Evolutionary conservation across 2,329 filamentous ascomycete genomes (phyloP).

Genomic region (Pseudogymnoascus sp.): DNA sequence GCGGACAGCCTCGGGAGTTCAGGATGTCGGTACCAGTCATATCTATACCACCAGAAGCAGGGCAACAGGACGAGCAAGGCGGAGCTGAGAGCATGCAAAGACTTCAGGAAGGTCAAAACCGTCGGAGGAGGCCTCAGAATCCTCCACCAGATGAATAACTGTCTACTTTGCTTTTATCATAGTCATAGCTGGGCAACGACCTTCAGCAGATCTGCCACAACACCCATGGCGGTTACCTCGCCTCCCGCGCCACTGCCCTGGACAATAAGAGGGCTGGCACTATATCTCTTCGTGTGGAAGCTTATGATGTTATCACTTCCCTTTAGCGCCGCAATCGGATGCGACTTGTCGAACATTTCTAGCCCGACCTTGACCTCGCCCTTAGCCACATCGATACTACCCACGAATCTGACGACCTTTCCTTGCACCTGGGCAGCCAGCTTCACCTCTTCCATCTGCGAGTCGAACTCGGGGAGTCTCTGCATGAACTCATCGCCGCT

Average conservation of each 20-base stretch:
- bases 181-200: constrained; percentile 60
- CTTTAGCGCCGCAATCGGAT: constrained; percentile 89
- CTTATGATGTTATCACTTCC: constrained; percentile 98
- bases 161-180: constrained; percentile 1
- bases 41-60: constrained; percentile 6
- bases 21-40: constrained; percentile 19
- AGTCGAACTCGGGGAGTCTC: constrained; percentile 72
- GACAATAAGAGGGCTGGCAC: constrained; percentile 81
- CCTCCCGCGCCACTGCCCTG: constrained; percentile 91
- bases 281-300: constrained; percentile 96
- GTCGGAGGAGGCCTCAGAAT: not conserved
- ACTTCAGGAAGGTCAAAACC: not conserved
- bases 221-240: constrained; percentile 96
- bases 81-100: constrained; percentile 6
- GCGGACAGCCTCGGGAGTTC: constrained; percentile 33
- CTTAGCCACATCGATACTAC: constrained; percentile 77
- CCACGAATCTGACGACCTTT: constrained; percentile 90
- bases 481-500: constrained; percentile 82
- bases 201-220: constrained; percentile 88
- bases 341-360: constrained; percentile 77
- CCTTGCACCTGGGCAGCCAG: constrained; percentile 74
- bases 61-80: constrained; percentile 6
- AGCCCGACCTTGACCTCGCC: constrained; percentile 85
- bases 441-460: constrained; percentile 84
- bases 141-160: not conserved